These are phyloP conservation scores for Pyrus communis DNA, from an alignment of 306 rosid genomes.

Conservation along the genomic window DNA sequence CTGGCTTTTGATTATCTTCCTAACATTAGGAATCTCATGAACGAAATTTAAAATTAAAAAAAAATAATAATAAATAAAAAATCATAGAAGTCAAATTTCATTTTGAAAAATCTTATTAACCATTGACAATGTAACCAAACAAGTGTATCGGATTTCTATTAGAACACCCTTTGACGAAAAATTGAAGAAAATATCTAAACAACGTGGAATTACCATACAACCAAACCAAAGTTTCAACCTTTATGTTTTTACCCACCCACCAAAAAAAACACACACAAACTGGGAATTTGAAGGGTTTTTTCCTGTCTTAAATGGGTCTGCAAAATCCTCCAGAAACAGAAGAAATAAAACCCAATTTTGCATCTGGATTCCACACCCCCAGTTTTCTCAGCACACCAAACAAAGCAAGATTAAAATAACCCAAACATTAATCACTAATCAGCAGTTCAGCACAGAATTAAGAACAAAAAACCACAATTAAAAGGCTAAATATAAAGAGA, in stretches of 20 bases:
- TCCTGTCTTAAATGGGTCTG: background rate
- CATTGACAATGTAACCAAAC: background rate
- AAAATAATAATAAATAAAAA: background rate
- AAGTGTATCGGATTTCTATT: background rate
- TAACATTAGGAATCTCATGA: background rate
- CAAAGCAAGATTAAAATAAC: background rate
- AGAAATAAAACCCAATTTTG: background rate
- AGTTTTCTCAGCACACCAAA: constrained; percentile 19
- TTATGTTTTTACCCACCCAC: background rate
- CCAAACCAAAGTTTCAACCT: background rate
- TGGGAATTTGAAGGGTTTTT: background rate
- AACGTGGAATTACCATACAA: background rate
- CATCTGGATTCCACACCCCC: constrained; percentile 5
- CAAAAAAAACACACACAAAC: background rate
- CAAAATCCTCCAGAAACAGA: background rate
- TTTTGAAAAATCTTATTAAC: background rate
- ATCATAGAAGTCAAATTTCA: background rate
- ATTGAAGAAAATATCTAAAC: background rate
- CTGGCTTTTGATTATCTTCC: background rate
- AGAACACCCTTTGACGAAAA: background rate
- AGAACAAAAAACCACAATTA: background rate
- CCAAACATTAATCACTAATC: no score
- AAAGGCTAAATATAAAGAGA: background rate
- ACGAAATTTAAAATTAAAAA: background rate
- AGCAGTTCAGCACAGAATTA: background rate